Conservation (phyloP, 257 asterid genomes). For the Mitragyna speciosa region DNA sequence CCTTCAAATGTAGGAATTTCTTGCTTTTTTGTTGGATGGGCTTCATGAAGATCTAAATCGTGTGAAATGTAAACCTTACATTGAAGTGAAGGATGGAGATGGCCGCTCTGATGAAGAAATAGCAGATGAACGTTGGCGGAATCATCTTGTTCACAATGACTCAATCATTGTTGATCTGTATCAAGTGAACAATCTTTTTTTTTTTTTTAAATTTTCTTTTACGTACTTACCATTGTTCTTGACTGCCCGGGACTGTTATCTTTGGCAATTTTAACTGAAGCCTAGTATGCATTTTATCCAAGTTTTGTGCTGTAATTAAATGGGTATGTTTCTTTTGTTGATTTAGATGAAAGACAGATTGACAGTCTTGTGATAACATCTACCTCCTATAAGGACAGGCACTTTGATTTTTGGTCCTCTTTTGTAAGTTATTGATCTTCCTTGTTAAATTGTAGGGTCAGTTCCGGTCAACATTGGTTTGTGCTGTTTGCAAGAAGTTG, state of each 20-base stretch:
- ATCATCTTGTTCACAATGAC: slow-evolving; percentile 64
- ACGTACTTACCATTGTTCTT: not conserved
- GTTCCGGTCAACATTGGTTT: slow-evolving; percentile 63
- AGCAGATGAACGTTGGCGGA: slow-evolving; percentile 71
- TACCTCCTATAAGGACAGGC: not conserved
- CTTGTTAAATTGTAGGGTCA: slow-evolving; percentile 55
- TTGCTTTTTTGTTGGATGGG: slow-evolving; percentile 71
- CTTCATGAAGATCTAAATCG: slow-evolving; percentile 83
- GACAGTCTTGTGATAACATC: not conserved
- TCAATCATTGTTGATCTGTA: slow-evolving; percentile 68
- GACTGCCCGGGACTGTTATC: not conserved
- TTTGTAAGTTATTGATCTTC: slow-evolving; percentile 6
- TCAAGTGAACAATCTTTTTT: slow-evolving; percentile 35
- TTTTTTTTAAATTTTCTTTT: not conserved
- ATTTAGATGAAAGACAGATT: slow-evolving; percentile 4
- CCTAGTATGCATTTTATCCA: too few relatives aligned
- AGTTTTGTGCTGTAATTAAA: not conserved
- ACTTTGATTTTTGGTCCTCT: not conserved
- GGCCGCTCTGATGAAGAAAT: slow-evolving; percentile 56
- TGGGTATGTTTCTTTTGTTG: not conserved
- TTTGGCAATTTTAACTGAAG: not conserved
- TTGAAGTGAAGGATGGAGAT: slow-evolving; percentile 51
- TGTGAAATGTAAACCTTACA: slow-evolving; percentile 66
- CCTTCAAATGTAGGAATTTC: slow-evolving; percentile 50
- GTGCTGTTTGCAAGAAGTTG: slow-evolving; percentile 58